These are phyloP conservation scores for Borovskyia barvae DNA, from an alignment of 208 protist genomes.

Conservation along the genomic window DNA sequence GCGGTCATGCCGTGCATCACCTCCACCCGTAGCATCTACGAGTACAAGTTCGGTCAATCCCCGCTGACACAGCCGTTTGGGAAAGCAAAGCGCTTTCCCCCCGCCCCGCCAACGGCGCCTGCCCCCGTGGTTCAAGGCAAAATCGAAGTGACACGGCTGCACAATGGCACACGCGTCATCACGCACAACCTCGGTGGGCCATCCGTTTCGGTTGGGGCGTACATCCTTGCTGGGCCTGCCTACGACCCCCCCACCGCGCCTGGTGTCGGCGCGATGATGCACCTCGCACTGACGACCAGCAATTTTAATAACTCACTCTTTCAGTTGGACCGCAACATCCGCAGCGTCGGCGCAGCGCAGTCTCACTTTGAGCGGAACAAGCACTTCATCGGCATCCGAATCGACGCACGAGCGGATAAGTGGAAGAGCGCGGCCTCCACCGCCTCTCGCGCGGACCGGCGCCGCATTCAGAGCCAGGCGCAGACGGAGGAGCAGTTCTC, in stretches of 20 bases:
- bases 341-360: slow-evolving; percentile 66
- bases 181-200: slow-evolving; percentile 71
- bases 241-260: slow-evolving; percentile 78
- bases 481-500: slow-evolving; percentile 31
- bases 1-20: slow-evolving; percentile 15
- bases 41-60: slow-evolving; percentile 80
- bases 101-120: slow-evolving; percentile 4
- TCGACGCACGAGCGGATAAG: slow-evolving; percentile 70
- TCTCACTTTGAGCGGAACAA: slow-evolving; percentile 82
- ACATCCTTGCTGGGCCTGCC: slow-evolving; percentile 75
- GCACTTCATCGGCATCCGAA: slow-evolving; percentile 76
- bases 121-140: slow-evolving; percentile 9
- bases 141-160: slow-evolving; percentile 66
- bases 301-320: slow-evolving; percentile 86
- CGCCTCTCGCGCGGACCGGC: slow-evolving; percentile 13
- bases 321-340: slow-evolving; percentile 82
- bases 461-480: neutral
- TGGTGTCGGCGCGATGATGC: slow-evolving; percentile 71
- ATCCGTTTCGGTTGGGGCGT: slow-evolving; percentile 76
- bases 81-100: slow-evolving; percentile 4
- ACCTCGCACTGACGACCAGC: slow-evolving; percentile 73
- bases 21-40: slow-evolving; percentile 55
- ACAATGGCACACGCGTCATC: slow-evolving; percentile 83
- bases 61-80: slow-evolving; percentile 49
- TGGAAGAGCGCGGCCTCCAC: slow-evolving; percentile 43